Base-by-base conservation (phyloP, 495 filamentous ascomycete species). In the Penicillium subrubescens region DNA sequence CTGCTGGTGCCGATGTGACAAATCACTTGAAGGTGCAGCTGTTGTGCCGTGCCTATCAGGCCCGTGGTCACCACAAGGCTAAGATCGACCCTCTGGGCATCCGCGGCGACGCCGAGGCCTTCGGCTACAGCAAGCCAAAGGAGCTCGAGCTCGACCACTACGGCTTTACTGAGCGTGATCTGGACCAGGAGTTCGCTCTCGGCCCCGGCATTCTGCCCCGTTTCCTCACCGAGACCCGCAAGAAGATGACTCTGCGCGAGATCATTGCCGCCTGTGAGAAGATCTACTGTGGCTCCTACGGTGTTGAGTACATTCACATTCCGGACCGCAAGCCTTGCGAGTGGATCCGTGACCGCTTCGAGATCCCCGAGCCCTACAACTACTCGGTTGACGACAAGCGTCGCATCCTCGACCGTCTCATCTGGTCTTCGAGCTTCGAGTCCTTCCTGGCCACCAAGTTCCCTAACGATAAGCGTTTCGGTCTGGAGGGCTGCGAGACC, bases 381-480 rank as follows among this genome's bases (percentile, higher is more conserved):
- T 97, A 99, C 83, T 93, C 90, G 6, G 87, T 95, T 44, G 94
- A 98, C 75, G 95, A 99, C 81, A 97, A 97, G 86, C 92, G 95
- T 65, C 86, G 95, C 65, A 97, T 99, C 65, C 85, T 99, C 65
- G 95, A 99, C 77, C 94, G 95, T 75, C 81, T 99, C 50, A 99
- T 99, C 77, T 99, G 95, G 95, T 92, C 90, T 76, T 93, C 92
- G 65, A 97, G 90, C 79, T 99, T 99, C 75, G 95, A 99, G 79
- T 79, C 85, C 54, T 99, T 99, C 86, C 79, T 96, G 63, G 87
- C 94, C 34, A 97, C 92, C 59, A 99, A 99, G 79, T 98, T 96
- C 82, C 96, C 96, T 72, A 99, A 99, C 79, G 95, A 99, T 83
- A 99, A 99, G 86, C 90, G 95, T 69, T 99, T 99, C 79, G 95